Conservation (phyloP, 768 basidiomycete species). For the Astraeus odoratus region DNA sequence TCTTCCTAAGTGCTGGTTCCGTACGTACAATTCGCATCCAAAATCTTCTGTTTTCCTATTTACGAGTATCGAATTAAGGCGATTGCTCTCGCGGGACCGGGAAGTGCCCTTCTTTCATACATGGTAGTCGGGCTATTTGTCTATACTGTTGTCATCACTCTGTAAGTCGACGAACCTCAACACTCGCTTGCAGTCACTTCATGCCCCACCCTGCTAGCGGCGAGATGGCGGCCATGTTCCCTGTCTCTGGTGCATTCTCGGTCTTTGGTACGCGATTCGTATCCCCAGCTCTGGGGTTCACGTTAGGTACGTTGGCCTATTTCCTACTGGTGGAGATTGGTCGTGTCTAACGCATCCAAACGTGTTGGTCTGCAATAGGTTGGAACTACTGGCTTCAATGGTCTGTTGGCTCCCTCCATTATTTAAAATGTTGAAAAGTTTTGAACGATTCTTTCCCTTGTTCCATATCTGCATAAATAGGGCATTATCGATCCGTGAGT, state of each 20-base stretch:
- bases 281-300: conserved; percentile 54
- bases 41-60: not conserved
- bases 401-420: conserved; percentile 19
- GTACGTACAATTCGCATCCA: conserved; percentile 21
- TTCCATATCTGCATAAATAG: conserved; percentile 12
- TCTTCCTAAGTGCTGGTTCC: conserved; percentile 54
- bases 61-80: conserved; percentile 25
- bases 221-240: conserved; percentile 61
- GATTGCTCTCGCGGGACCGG: conserved; percentile 52
- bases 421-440: conserved; percentile 11
- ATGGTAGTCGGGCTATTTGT: conserved; percentile 53
- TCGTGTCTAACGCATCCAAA: not conserved
- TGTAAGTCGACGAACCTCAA: conserved; percentile 27
- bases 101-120: conserved; percentile 56
- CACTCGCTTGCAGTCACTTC: not conserved
- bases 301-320: conserved; percentile 32
- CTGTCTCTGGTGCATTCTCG: conserved; percentile 56
- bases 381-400: conserved; percentile 57
- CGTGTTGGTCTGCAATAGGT: conserved; percentile 21
- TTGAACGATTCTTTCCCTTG: conserved; percentile 1
- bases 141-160: conserved; percentile 53
- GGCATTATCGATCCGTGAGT: conserved; percentile 35
- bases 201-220: conserved; percentile 31
- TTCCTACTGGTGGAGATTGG: not conserved
- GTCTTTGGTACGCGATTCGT: conserved; percentile 53